Evolutionary conservation across 2,329 filamentous ascomycete genomes (phyloP).

Genomic region (Ustulina deusta): DNA sequence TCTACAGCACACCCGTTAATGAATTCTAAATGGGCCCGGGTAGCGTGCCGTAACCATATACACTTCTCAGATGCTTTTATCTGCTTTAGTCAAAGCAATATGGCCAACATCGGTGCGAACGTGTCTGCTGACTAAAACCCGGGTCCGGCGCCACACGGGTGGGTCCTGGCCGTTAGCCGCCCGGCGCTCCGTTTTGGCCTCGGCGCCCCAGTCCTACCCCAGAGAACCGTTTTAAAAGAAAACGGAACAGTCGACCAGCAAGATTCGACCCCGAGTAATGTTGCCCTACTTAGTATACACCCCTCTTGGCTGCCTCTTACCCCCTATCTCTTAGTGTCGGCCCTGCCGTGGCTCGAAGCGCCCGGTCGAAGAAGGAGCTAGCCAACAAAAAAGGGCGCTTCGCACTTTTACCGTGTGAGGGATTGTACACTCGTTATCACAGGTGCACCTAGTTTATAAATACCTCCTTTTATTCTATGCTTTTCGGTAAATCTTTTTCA

Average conservation of each 20-base stretch:
- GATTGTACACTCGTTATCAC: conserved; percentile 6
- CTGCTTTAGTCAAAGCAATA: too few relatives aligned
- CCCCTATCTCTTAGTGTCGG: conserved; percentile 9
- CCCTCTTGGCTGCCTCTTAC: neutral
- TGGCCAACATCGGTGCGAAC: conserved; percentile 27
- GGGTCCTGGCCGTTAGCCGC: conserved; percentile 31
- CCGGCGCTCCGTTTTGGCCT: conserved; percentile 31
- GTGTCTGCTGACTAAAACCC: conserved; percentile 38
- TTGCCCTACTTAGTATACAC: conserved; percentile 14
- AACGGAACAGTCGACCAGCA: conserved; percentile 2
- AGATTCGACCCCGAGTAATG: conserved; percentile 17
- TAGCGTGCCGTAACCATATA: too few relatives aligned
- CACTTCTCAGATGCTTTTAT: too few relatives aligned
- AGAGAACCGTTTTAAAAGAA: conserved; percentile 24
- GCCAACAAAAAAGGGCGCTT: conserved; percentile 6
- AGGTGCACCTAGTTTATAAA: too few relatives aligned
- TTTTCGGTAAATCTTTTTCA: too few relatives aligned
- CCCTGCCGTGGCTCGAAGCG: conserved; percentile 14
- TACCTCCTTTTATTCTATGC: too few relatives aligned
- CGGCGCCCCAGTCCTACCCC: conserved; percentile 5
- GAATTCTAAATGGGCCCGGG: too few relatives aligned
- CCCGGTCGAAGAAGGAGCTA: conserved; percentile 8
- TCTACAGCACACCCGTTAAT: too few relatives aligned
- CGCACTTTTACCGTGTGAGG: conserved; percentile 7
- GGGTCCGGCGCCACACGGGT: conserved; percentile 30